Conservation (phyloP, 306 rosid species). For the Castanea mollissima region DNA sequence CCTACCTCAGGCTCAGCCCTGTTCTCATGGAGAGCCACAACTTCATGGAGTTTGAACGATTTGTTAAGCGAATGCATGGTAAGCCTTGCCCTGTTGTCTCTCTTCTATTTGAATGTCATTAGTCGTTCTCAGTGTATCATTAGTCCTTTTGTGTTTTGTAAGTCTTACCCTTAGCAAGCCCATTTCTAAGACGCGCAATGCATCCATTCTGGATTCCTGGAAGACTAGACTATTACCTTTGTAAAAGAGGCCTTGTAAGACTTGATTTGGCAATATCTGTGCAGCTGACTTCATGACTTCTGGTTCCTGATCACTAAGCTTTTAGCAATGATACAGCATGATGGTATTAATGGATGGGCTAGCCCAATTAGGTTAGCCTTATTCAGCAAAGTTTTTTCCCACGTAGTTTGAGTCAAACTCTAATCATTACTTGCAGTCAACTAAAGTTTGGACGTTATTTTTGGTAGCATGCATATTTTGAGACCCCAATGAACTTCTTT, state of each 20-base stretch:
- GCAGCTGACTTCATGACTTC: not conserved
- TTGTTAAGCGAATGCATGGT: slow-evolving; percentile 50
- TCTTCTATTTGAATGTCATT: not conserved
- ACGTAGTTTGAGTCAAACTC: not conserved
- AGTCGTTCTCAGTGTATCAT: not conserved
- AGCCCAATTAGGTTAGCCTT: not conserved
- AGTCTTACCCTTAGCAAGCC: not conserved
- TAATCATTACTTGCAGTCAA: not conserved
- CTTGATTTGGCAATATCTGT: not conserved
- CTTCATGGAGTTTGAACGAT: slow-evolving; percentile 33
- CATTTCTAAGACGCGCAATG: not conserved
- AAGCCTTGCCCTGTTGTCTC: not conserved
- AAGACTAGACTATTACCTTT: not conserved
- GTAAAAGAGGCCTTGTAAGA: not conserved
- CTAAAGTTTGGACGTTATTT: not conserved
- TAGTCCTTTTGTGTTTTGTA: not conserved
- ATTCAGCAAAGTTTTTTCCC: not conserved
- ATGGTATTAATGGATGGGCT: not conserved
- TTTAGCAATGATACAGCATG: not conserved
- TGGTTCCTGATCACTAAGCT: not conserved
- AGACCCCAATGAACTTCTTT: not conserved
- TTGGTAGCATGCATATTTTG: not conserved
- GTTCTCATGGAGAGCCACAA: slow-evolving; percentile 34
- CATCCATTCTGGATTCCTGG: not conserved
- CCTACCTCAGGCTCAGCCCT: slow-evolving; percentile 45